Base-by-base conservation (phyloP, 345 rosid genomes). In the Arabis hirsuta region DNA sequence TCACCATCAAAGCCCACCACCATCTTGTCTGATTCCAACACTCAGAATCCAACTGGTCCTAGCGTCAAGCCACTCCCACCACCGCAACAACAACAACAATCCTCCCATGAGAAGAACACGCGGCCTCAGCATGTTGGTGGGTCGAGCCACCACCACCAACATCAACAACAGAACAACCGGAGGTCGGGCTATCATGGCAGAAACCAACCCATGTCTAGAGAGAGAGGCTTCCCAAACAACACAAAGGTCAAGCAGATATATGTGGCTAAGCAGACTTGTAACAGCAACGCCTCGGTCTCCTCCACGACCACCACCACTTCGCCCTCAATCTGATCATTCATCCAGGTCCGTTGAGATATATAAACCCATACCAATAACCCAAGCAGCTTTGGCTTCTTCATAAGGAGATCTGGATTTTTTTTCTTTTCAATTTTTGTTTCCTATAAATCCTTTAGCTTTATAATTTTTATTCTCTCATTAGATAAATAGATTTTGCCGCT, bases 221-320 rank as follows among this genome's bases (percentile, higher is more conserved):
- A 94, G 32, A 94, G 82, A 82, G 81, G 82, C 65, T 84, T 83
- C 52, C 78, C 76, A 31, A 76, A 76, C 38, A 43, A 87, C 71
- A 80, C 85, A 48, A 91, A 88, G 82, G 78, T 82, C 76, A 95
- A 88, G 80, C 99, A 91, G 84, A 88, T 95, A 19, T 95, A 95
- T 75, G 99, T 95, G 69, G 99, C 96, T 56, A 95, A 95, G 70
- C 99, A 91, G 86, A 82, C 86, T 4, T 13, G 79, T 12, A 79
- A 55, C 56, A 85, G 79, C 63, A 73, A 78, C 24, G 73, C 82
- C 47, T 69, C 75, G 36, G 53, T 36, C 24, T 55, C 79, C 27
- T 54, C 72, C 12, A 45, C 46, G 27, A 65, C 48, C 52, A 67
- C 48, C 44, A 67, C 57, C 27, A 20, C 55, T 10, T 65, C 72